phyloP scores from a whole-genome alignment of 352 stramenopile genomes.

The Globisporangium middletonii region DNA sequence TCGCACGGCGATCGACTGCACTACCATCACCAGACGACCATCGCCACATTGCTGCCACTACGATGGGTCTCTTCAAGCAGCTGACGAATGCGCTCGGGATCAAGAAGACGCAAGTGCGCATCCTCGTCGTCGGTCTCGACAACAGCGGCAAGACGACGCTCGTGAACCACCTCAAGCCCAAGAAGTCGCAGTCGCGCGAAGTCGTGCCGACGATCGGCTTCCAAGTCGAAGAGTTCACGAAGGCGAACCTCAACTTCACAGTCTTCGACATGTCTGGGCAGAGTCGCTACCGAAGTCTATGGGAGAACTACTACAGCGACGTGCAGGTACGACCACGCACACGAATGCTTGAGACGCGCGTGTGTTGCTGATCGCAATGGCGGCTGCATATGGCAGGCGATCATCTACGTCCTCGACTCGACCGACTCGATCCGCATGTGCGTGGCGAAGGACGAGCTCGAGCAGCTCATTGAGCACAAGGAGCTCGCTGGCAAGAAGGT shows the following conservation, averaged over 20 bases:
- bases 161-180: conserved; percentile 90
- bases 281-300: conserved; percentile 74
- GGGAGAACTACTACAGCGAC: conserved; percentile 85
- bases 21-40: background rate
- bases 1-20: background rate
- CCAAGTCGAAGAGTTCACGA: conserved; percentile 86
- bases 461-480: conserved; percentile 81
- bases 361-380: too few species aligned
- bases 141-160: conserved; percentile 91
- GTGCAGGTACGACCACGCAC: conserved; percentile 26
- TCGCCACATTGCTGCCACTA: background rate
- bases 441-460: conserved; percentile 83
- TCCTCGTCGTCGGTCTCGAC: conserved; percentile 87
- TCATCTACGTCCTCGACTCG: conserved; percentile 89
- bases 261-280: conserved; percentile 89
- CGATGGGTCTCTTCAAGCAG: conserved; percentile 85
- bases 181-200: conserved; percentile 76
- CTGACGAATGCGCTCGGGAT: conserved; percentile 70
- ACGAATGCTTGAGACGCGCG: background rate
- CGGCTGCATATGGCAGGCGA: conserved; percentile 28
- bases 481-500: conserved; percentile 65
- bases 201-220: conserved; percentile 89
- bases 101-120: conserved; percentile 80
- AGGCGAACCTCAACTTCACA: conserved; percentile 90
- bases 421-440: conserved; percentile 85